Base-by-base conservation (phyloP, 768 basidiomycete genomes). In the Hericium rajendrae region DNA sequence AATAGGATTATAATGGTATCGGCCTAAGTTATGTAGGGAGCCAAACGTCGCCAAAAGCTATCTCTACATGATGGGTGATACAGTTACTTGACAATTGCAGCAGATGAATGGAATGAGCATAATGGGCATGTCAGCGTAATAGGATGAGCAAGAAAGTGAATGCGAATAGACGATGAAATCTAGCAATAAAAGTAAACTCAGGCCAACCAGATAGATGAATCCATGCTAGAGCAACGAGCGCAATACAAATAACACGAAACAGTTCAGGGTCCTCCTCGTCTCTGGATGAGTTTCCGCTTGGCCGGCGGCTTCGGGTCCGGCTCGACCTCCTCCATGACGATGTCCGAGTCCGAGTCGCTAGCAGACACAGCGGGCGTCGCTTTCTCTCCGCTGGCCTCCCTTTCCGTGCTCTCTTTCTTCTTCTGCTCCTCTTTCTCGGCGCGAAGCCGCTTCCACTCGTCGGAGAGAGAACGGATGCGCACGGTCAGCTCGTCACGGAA, bases 381-480 rank as follows among this genome's bases (percentile, higher is more conserved):
- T 11, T 40, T 54, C 38, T 46, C 56, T 12, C 50, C 56, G 39
- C 53, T 46, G 26, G 51, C 53, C 16, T 55, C 58, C 53, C 54
- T 32, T 4, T 20, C 50, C n/a, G 52, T 24, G 9, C 54, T 59
- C 6, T 49, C 55, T 43, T 55, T 20, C 51, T 56, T 58, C 54
- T 54, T 62, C 51, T 51, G 40, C 12, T 48, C 40, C n/a, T 53
- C 50, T n/a, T 49, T 53, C 28, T 60, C 48, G 38, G 53, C 55
- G 2, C 59, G 61, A 3, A 58, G 38, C 43, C 24, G 57, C 57
- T 63, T 63, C 62, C 62, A 63, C 26, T 51, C 49, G 5, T 61
- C 55, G 6, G 62, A 63, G 51, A 63, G 32, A 8, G 37, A 46
- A 11, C 6, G 12, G 6, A 63, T 62, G 37, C 60, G 57, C n/a